Base-by-base conservation (phyloP, 768 basidiomycete genomes). In the Boletus reticuloceps region DNA sequence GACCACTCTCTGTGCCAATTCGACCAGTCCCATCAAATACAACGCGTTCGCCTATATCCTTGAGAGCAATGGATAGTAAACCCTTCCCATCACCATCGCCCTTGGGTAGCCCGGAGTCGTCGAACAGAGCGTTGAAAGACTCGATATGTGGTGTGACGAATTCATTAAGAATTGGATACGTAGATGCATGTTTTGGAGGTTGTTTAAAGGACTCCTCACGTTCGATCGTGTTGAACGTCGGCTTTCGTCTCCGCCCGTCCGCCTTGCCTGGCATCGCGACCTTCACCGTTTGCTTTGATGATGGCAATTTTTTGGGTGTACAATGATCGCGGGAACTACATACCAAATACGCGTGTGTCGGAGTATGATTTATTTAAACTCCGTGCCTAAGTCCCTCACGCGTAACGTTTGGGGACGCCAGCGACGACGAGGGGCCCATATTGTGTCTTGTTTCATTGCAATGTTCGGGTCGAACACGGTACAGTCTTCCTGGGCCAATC, bases 71-170 rank as follows among this genome's bases (percentile, higher is more conserved):
- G 47, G 83, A 84, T 9, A 99, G 69, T 11, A 98, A 71, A 1
- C 97, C 97, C 34, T 79, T 79, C 2, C 90, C 91, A 53, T 91
- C 84, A 14, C 86, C 86, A 62, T 87, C 86, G 11, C 88, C 86
- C 43, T 78, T 67, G 54, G 86, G 83, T 51, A 90, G 69, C n/a
- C 89, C 89, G 50, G 89, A 86, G 69, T 96, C 94, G 65, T 98
- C 95, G 70, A 98, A 95, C 27, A 99, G 81, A 16, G 93, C 87
- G 72, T 98, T 96, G 80, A 99, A 98, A 38, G 91, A 94, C 70
- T 98, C 90, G 58, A 98, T 83, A 69, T 98, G 95, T 7, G 97
- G 96, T 22, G 83, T 76, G 51, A 98, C 93, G 64, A 98, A 91
- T 72, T 96, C 91, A 62, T 97, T 92, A 56, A 98, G 79, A 50